These are phyloP conservation scores for Trichopus zeylanicus DNA, from an alignment of 116 monocot genomes.

Conservation along the genomic window DNA sequence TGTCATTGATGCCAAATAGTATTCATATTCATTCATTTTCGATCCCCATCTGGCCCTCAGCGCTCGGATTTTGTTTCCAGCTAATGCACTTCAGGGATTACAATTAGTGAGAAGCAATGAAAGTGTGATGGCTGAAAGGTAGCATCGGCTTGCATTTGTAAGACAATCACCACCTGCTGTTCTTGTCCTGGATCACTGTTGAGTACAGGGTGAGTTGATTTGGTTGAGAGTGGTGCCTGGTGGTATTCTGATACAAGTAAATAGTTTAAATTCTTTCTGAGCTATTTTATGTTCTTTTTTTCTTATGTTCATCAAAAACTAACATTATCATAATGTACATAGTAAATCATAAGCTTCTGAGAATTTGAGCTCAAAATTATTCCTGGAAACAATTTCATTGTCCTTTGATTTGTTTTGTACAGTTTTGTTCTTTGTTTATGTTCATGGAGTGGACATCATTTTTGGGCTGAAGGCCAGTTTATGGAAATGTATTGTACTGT, in stretches of 20 bases:
- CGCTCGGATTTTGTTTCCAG: background rate
- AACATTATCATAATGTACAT: constrained; percentile 7
- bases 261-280: constrained; percentile 14
- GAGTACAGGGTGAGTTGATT: constrained; percentile 3
- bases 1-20: constrained; percentile 13
- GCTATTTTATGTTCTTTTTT: background rate
- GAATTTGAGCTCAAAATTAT: background rate
- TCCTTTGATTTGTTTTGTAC: background rate
- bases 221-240: background rate
- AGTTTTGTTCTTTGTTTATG: background rate
- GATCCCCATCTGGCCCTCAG: background rate
- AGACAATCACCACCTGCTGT: background rate
- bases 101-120: background rate
- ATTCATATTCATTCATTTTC: background rate
- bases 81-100: background rate
- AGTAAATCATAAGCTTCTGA: background rate
- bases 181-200: too few species aligned
- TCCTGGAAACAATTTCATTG: background rate
- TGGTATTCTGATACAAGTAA: constrained; percentile 1
- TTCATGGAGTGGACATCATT: background rate
- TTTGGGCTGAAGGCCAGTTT: background rate
- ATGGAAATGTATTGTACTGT: background rate
- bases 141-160: background rate
- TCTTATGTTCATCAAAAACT: background rate
- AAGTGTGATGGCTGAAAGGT: background rate